A percentile compares a stretch with the other conserved stretches of the same genome.
These are phyloP conservation scores for Salicornia ramosissima DNA, from an alignment of 148 eudicot species.

Conservation along the genomic window DNA sequence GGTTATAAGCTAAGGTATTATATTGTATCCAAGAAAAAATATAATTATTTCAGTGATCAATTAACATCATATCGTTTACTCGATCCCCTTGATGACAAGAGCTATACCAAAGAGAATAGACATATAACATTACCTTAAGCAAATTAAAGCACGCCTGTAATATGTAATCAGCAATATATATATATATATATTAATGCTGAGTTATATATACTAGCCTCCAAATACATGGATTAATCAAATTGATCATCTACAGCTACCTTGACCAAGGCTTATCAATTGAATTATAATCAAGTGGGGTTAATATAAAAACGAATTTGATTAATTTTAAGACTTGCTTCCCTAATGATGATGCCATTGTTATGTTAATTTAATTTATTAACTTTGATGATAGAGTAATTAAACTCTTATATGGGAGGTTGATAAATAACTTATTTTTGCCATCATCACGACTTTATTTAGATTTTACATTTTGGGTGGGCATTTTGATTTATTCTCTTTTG, in stretches of 20 bases:
- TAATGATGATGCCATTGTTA: background rate
- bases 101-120: background rate
- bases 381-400: background rate
- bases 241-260: background rate
- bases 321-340: background rate
- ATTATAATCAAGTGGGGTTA: background rate
- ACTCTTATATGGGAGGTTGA: background rate
- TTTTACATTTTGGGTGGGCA: too few species aligned
- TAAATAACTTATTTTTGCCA: too few species aligned
- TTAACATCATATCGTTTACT: slow-evolving; percentile 10
- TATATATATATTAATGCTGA: background rate
- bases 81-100: background rate
- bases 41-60: background rate
- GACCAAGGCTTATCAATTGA: background rate
- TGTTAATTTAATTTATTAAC: background rate
- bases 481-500: too few species aligned
- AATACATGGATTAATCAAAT: background rate
- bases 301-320: background rate
- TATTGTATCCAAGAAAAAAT: too few species aligned
- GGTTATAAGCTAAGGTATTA: background rate
- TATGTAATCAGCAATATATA: background rate
- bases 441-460: too few species aligned
- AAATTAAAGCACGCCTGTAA: background rate
- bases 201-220: slow-evolving; percentile 15
- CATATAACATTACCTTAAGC: background rate